Percentiles rank a stretch among this genome's conserved stretches.
Evolutionary conservation across 257 asterid genomes (phyloP).

Genomic region (Craterostigma plantagineum): DNA sequence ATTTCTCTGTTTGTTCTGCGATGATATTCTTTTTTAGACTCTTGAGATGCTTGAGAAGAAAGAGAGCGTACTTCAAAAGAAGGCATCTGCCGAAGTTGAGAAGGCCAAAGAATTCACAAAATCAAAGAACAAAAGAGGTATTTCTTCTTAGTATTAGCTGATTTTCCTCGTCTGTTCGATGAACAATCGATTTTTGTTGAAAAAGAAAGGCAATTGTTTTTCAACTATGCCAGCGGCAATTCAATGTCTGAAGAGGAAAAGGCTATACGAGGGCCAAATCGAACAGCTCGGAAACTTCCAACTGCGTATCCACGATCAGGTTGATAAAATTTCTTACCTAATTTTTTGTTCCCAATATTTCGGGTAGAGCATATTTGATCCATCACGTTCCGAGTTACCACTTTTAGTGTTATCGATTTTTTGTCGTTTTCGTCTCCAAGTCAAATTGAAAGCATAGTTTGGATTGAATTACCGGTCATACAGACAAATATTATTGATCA

Average conservation of each 20-base stretch:
- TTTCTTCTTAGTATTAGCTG: neutral
- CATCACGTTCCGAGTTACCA: too few relatives aligned
- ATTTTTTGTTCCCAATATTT: neutral
- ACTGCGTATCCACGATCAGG: conserved; percentile 82
- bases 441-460: too few relatives aligned
- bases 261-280: conserved; percentile 64
- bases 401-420: too few relatives aligned
- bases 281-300: conserved; percentile 80
- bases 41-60: conserved; percentile 81
- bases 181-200: conserved; percentile 4
- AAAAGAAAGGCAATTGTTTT: conserved; percentile 6
- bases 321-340: conserved; percentile 10
- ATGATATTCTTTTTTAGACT: conserved; percentile 21
- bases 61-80: conserved; percentile 56
- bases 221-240: conserved; percentile 62
- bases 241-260: conserved; percentile 70
- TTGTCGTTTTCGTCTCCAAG: too few relatives aligned
- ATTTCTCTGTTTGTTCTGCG: too few relatives aligned
- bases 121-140: conserved; percentile 69
- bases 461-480: too few relatives aligned
- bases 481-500: too few relatives aligned
- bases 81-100: conserved; percentile 55
- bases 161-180: neutral
- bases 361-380: too few relatives aligned
- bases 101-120: conserved; percentile 62